Percentiles rank a stretch among this genome's conserved stretches.
Evolutionary conservation across 192 early-diverging fungal genomes (phyloP).

Genomic region (Entophlyctis helioformis): DNA sequence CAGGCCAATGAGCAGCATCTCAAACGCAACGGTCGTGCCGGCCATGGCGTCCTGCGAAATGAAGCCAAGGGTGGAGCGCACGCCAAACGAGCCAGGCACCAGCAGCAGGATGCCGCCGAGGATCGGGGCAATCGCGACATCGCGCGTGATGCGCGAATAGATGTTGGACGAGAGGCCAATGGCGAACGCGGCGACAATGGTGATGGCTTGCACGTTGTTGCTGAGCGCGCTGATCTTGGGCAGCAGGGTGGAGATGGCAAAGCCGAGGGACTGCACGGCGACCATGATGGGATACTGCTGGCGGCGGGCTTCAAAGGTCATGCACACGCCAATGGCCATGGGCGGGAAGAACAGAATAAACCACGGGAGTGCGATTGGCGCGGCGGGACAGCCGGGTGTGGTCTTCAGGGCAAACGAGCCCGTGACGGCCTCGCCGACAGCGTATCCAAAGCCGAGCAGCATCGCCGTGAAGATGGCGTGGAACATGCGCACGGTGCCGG

Average conservation of each 20-base stretch:
- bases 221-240: constrained; percentile 37
- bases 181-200: constrained; percentile 59
- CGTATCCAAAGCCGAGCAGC: constrained; percentile 45
- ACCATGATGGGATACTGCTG: constrained; percentile 65
- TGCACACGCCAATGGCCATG: constrained; percentile 36
- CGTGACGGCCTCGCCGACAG: constrained; percentile 12
- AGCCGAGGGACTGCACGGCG: constrained; percentile 54
- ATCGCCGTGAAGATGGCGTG: constrained; percentile 69
- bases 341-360: constrained; percentile 47
- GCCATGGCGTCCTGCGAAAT: constrained; percentile 22
- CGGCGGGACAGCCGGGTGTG: background rate
- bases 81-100: constrained; percentile 74
- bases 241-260: constrained; percentile 53
- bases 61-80: constrained; percentile 48
- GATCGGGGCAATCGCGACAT: constrained; percentile 67
- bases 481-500: constrained; percentile 73
- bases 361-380: constrained; percentile 21
- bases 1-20: constrained; percentile 35
- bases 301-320: constrained; percentile 45
- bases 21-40: constrained; percentile 28
- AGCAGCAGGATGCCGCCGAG: constrained; percentile 69
- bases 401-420: no score
- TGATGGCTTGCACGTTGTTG: constrained; percentile 14
- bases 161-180: constrained; percentile 71
- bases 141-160: constrained; percentile 58